Evolutionary conservation across 192 early-diverging fungal species (phyloP).

Genomic region (Lunasporangiospora selenospora): DNA sequence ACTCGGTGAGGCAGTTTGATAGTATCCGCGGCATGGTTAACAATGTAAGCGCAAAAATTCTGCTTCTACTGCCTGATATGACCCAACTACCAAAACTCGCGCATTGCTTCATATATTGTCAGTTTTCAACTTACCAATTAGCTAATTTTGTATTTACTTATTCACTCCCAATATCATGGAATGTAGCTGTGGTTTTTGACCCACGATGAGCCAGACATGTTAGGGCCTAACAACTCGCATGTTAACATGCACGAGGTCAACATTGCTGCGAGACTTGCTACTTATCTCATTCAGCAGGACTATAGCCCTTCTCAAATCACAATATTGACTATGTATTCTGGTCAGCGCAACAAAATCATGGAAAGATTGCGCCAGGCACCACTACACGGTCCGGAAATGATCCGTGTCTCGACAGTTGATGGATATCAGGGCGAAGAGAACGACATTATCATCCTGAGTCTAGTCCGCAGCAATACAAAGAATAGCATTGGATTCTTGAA

Average conservation of each 20-base stretch:
- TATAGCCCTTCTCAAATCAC: slow-evolving; percentile 43
- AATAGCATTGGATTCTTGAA: slow-evolving; percentile 88
- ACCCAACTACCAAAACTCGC: too few species aligned
- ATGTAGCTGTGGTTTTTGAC: slow-evolving; percentile 55
- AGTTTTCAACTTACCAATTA: neutral
- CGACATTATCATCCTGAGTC: slow-evolving; percentile 95
- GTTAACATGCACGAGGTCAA: slow-evolving; percentile 37
- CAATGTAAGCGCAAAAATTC: too few species aligned
- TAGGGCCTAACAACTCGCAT: slow-evolving; percentile 33
- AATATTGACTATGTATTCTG: slow-evolving; percentile 63
- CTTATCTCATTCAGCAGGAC: slow-evolving; percentile 45
- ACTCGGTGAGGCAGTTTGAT: slow-evolving; percentile 36
- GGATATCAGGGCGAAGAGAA: slow-evolving; percentile 99
- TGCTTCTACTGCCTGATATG: too few species aligned
- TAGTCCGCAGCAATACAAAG: slow-evolving; percentile 90
- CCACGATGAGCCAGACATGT: slow-evolving; percentile 46
- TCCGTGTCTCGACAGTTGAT: slow-evolving; percentile 93
- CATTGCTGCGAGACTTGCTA: slow-evolving; percentile 19
- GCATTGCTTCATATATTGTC: neutral
- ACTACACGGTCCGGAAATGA: slow-evolving; percentile 41
- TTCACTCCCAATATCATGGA: neutral
- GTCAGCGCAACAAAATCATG: slow-evolving; percentile 51
- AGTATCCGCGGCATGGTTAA: slow-evolving; percentile 54
- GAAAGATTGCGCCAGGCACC: slow-evolving; percentile 38
- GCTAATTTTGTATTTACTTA: neutral